These are phyloP conservation scores for Conoideocrella luteorostrata DNA, from an alignment of 2,329 filamentous ascomycete genomes.

Conservation along the genomic window DNA sequence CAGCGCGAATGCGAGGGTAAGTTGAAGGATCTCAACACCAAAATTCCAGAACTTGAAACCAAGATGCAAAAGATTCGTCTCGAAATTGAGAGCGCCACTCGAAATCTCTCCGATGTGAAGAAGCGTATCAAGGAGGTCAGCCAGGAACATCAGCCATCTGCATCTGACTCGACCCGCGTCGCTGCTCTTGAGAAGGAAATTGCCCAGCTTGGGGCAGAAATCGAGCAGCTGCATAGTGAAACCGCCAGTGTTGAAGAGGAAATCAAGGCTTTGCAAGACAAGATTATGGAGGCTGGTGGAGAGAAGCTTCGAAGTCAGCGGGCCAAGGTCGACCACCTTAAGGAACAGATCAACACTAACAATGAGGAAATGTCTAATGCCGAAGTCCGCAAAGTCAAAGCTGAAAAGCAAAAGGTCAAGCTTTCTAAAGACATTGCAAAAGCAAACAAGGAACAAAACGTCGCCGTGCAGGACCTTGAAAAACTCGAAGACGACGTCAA, in stretches of 20 bases:
- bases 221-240: constrained; percentile 73
- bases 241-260: constrained; percentile 88
- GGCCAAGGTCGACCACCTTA: constrained; percentile 81
- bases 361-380: constrained; percentile 78
- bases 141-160: constrained; percentile 73
- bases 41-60: constrained; percentile 80
- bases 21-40: constrained; percentile 64
- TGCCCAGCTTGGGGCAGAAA: constrained; percentile 64
- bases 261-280: constrained; percentile 87
- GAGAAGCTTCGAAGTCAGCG: constrained; percentile 87
- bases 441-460: constrained; percentile 71
- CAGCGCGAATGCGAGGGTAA: constrained; percentile 72
- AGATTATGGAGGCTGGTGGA: constrained; percentile 97
- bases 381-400: constrained; percentile 84
- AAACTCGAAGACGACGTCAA: constrained; percentile 72
- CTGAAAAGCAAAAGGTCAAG: constrained; percentile 85
- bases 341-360: constrained; percentile 75
- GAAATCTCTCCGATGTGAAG: constrained; percentile 77
- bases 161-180: constrained; percentile 70
- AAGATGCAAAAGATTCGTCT: constrained; percentile 85
- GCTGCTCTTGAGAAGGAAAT: constrained; percentile 72
- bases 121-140: constrained; percentile 79
- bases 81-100: constrained; percentile 79
- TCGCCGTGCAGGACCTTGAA: constrained; percentile 65
- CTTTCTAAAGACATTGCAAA: constrained; percentile 77